These are phyloP conservation scores for Saccharata proteae DNA, from an alignment of 2,329 filamentous ascomycete genomes.

Conservation along the genomic window DNA sequence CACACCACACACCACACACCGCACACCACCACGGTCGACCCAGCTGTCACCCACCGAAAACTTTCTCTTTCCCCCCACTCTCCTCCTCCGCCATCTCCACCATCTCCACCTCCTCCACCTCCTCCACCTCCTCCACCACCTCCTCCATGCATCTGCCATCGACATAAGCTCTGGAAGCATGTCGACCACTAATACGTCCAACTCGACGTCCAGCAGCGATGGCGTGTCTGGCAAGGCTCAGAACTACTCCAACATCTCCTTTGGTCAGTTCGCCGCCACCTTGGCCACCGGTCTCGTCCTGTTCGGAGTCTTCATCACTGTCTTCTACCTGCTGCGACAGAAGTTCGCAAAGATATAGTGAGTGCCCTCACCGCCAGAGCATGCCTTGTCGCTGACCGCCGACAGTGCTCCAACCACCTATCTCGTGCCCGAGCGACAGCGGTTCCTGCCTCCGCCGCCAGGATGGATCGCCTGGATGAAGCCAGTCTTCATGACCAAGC, in stretches of 20 bases:
- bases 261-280: constrained; percentile 6
- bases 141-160: no score
- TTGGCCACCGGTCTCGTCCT: constrained; percentile 3
- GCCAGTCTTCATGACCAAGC: constrained; percentile 17
- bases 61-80: no score
- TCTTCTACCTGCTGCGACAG: constrained; percentile 68
- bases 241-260: constrained; percentile 4
- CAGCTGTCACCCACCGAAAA: no score
- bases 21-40: no score
- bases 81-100: no score
- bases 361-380: constrained; percentile 23
- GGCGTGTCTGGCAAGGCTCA: constrained; percentile 6
- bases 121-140: no score
- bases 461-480: constrained; percentile 42
- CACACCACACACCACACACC: no score
- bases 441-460: constrained; percentile 60
- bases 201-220: no score
- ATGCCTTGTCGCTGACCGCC: no score
- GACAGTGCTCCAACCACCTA: constrained; percentile 70
- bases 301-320: constrained; percentile 8
- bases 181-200: no score
- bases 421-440: constrained; percentile 72
- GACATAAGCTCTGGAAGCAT: no score
- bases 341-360: constrained; percentile 76
- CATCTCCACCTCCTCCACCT: no score